A percentile compares a stretch with the other conserved stretches of the same genome.
Evolutionary conservation across 352 stramenopile genomes (phyloP).

Genomic region (Pythium aquatile): DNA sequence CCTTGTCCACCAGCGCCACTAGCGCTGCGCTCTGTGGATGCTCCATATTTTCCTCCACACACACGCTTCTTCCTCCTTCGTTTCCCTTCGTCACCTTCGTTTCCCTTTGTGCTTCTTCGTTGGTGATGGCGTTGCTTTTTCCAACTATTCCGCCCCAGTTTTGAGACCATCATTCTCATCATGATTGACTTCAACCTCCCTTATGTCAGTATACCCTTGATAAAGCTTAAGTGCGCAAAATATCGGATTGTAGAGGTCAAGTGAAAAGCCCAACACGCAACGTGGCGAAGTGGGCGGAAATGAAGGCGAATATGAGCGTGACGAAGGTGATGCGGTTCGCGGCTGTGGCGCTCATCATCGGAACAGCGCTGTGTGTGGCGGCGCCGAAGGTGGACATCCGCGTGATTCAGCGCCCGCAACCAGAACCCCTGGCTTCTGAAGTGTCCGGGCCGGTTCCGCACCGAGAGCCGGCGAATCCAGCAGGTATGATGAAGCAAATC

Average conservation of each 20-base stretch:
- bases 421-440: constrained; percentile 14
- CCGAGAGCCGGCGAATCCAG: constrained; percentile 42
- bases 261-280: constrained; percentile 4
- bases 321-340: constrained; percentile 1
- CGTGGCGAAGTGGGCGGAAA: not conserved
- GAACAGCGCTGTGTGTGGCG: constrained; percentile 30
- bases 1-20: constrained; percentile 9
- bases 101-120: constrained; percentile 14
- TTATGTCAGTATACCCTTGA: not conserved
- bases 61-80: no score
- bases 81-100: constrained; percentile 1
- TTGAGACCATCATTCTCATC: not conserved
- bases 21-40: not conserved
- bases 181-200: not conserved
- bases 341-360: constrained; percentile 25
- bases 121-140: not conserved
- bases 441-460: constrained; percentile 39
- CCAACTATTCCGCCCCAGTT: constrained; percentile 3
- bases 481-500: constrained; percentile 17
- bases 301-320: constrained; percentile 9
- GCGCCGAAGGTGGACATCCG: constrained; percentile 62
- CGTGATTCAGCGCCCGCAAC: constrained; percentile 40
- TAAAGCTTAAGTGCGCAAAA: not conserved
- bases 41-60: constrained; percentile 9
- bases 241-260: not conserved